Evolutionary conservation across 148 eudicot genomes (phyloP).

Genomic region (Cornus kousa): DNA sequence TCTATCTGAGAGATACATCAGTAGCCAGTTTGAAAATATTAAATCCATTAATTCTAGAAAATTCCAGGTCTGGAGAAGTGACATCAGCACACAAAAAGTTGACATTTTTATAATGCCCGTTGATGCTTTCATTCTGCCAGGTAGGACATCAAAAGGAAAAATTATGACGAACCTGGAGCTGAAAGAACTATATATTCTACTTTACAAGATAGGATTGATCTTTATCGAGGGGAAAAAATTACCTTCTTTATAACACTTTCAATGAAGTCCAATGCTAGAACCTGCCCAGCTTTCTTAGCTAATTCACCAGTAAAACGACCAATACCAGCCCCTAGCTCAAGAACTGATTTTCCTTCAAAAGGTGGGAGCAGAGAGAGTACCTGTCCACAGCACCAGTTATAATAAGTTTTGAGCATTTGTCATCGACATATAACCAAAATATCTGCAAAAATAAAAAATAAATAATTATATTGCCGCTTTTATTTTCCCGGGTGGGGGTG

Average conservation of each 20-base stretch:
- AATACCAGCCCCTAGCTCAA: slow-evolving; percentile 98
- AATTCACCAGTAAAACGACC: slow-evolving; percentile 97
- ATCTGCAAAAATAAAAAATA: no score
- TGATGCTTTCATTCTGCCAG: slow-evolving; percentile 78
- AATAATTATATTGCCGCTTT: neutral
- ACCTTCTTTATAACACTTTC: slow-evolving; percentile 93
- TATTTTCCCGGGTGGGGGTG: neutral
- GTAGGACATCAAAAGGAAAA: neutral
- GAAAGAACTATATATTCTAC: neutral
- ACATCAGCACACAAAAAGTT: slow-evolving; percentile 98
- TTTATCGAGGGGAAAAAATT: slow-evolving; percentile 4
- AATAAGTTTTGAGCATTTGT: neutral
- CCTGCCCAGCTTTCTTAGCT: slow-evolving; percentile 73
- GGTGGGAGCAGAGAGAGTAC: slow-evolving; percentile 86
- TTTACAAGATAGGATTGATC: neutral
- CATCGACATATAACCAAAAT: neutral
- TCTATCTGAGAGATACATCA: slow-evolving; percentile 95
- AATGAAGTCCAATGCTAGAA: slow-evolving; percentile 87
- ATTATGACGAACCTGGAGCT: neutral
- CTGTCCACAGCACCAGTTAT: slow-evolving; percentile 25
- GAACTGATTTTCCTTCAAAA: slow-evolving; percentile 77
- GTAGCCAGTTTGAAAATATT: slow-evolving; percentile 93
- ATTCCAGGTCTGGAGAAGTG: slow-evolving; percentile 70
- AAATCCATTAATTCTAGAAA: slow-evolving; percentile 74
- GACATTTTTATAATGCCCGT: slow-evolving; percentile 80